phyloP scores from a whole-genome alignment of 345 rosid genomes.

The Ceriops zippeliana region DNA sequence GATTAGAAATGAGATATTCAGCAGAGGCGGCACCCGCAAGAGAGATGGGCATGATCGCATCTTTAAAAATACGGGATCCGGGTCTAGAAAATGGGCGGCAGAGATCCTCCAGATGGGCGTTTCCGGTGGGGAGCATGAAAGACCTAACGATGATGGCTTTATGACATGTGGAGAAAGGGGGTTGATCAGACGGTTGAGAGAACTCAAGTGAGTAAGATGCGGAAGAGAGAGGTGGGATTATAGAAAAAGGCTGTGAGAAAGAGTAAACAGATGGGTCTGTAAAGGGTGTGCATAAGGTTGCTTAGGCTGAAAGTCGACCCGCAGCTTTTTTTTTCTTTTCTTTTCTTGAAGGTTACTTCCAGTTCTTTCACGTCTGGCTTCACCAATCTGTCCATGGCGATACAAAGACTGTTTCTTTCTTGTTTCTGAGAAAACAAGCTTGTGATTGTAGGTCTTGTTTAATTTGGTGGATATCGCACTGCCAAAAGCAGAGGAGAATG shows the following conservation, averaged over 20 bases:
- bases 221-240: constrained; percentile 51
- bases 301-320: constrained; percentile 42
- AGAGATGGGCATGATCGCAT: constrained; percentile 50
- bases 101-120: constrained; percentile 48
- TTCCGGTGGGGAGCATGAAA: constrained; percentile 58
- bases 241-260: constrained; percentile 39
- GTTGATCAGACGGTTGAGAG: constrained; percentile 36
- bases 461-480: not conserved
- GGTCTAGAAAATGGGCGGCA: constrained; percentile 46
- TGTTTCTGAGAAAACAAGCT: constrained; percentile 2
- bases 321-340: constrained; percentile 10
- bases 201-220: constrained; percentile 35
- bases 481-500: not conserved
- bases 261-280: constrained; percentile 40
- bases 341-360: constrained; percentile 37
- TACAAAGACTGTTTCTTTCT: not conserved
- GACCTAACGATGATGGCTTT: constrained; percentile 41
- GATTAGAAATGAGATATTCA: constrained; percentile 34
- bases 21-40: constrained; percentile 46
- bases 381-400: constrained; percentile 58
- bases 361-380: constrained; percentile 52
- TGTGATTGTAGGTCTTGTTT: not conserved
- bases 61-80: constrained; percentile 53
- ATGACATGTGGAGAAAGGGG: constrained; percentile 29
- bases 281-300: constrained; percentile 62